Base-by-base conservation (phyloP, 495 filamentous ascomycete species). In the Astrothelium macrocarpum region DNA sequence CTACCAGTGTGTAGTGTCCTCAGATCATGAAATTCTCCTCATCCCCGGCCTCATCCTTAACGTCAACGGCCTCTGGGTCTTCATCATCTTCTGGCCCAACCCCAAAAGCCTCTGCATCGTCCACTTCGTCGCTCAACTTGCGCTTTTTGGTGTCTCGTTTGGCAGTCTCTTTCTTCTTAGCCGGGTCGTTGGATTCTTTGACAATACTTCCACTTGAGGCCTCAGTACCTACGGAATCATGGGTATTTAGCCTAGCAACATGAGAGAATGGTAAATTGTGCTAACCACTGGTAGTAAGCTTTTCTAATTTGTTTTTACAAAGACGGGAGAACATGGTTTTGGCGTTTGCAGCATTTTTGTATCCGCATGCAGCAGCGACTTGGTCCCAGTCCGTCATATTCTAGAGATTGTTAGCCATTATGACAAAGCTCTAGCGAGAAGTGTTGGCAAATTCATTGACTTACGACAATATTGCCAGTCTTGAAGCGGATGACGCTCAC, bases 341-440 rank as follows among this genome's bases (percentile, higher is more conserved):
- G 9, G 49, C 49, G 16, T 56, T 56, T 2, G 49, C 20, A 28
- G 25, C 49, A 29, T 56, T 56, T 25, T 56, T 56, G 25, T 56
- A 56, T 10, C 49, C 49, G 9, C 12, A 56, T 9, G 20, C 20
- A 2, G 25, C 25, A 26, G 49, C 49, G 23, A 56, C 49, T 29
- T 29, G 49, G 23, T 56, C 49, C 49, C 49, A 56, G 25, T 56
- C 49, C 2, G 49, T 56, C 49, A 56, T 56, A 56, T 29, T 29
- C 49, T 56, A 16, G 23, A 56, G 25, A 56, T 56, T 11, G 49
- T 28, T 25, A 56, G 23, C 49, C 9, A 9, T 14, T 3, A 18
- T 20, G 43, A 5, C n/a, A 3, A 4, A 49, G 10, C 9, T 20
- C 43, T 49, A 3, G 18, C 9, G 3, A 18, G n/a, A 18, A 4